Conservation (phyloP, 1,139 yeast species). For the Lodderomyces metapsilosis region DNA sequence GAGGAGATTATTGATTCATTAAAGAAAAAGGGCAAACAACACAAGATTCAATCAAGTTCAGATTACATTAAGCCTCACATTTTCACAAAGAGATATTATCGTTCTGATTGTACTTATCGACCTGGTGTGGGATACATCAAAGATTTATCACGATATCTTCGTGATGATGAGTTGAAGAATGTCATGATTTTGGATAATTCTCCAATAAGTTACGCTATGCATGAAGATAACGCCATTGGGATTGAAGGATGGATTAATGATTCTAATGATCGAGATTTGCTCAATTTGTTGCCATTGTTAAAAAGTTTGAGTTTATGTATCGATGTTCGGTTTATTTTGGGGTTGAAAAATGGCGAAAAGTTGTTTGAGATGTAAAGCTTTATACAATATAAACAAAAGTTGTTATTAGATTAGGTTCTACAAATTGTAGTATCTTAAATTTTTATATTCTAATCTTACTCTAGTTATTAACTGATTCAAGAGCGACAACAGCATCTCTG, state of each 20-base stretch:
- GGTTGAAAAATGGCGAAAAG: constrained; percentile 75
- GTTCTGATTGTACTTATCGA: constrained; percentile 75
- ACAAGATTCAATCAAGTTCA: not conserved
- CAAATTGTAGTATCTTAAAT: too few relatives aligned
- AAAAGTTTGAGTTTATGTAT: constrained; percentile 76
- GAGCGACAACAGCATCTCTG: constrained; percentile 12
- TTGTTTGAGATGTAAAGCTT: constrained; percentile 44
- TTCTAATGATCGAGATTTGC: constrained; percentile 78
- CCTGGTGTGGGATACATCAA: constrained; percentile 86
- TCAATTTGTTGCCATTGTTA: constrained; percentile 77
- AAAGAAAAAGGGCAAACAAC: constrained; percentile 8
- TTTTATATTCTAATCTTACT: not conserved
- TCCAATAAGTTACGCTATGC: constrained; percentile 81
- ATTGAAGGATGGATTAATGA: constrained; percentile 98
- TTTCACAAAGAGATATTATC: constrained; percentile 66
- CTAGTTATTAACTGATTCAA: constrained; percentile 5
- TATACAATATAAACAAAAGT: not conserved
- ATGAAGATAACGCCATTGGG: constrained; percentile 84
- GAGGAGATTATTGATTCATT: constrained; percentile 28
- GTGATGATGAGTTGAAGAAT: constrained; percentile 61
- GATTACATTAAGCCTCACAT: constrained; percentile 12
- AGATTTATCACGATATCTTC: constrained; percentile 58
- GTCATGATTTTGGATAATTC: constrained; percentile 87
- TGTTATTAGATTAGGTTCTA: too few relatives aligned
- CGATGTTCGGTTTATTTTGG: constrained; percentile 81